Conservation (phyloP, 371 early-diverging fungal genomes). For the Chytridium lagenaria region DNA sequence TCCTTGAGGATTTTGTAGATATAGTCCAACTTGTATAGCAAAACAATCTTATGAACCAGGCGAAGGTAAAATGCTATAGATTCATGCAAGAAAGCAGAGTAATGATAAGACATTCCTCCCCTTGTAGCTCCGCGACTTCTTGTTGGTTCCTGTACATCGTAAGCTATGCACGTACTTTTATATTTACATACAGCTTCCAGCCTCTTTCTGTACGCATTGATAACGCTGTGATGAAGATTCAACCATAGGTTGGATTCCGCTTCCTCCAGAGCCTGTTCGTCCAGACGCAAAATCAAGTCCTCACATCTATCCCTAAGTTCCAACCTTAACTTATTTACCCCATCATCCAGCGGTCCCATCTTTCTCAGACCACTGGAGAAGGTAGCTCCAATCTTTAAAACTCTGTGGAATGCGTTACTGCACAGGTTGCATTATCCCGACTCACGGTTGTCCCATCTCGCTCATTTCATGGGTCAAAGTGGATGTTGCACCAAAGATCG, state of each 20-base stretch:
- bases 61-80: too few species aligned
- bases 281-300: not conserved
- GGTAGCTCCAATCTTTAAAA: not conserved
- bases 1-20: too few species aligned
- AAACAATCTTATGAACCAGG: too few species aligned
- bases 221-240: conserved; percentile 5
- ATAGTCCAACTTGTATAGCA: too few species aligned
- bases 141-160: not conserved
- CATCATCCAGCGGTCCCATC: not conserved
- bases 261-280: not conserved
- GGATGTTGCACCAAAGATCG: too few species aligned
- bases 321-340: not conserved
- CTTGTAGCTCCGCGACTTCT: too few species aligned
- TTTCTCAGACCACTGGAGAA: not conserved
- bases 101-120: too few species aligned
- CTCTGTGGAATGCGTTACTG: too few species aligned
- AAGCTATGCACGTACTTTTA: not conserved
- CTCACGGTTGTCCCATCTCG: too few species aligned
- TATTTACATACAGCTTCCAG: not conserved
- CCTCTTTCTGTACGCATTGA: conserved; percentile 11
- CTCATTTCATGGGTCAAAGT: too few species aligned
- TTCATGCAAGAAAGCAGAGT: too few species aligned
- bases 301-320: not conserved
- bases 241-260: not conserved
- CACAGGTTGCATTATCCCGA: too few species aligned